Evolutionary conservation across 805 yeast species (phyloP).

Genomic region (Nakazawaea ambrosiae): DNA sequence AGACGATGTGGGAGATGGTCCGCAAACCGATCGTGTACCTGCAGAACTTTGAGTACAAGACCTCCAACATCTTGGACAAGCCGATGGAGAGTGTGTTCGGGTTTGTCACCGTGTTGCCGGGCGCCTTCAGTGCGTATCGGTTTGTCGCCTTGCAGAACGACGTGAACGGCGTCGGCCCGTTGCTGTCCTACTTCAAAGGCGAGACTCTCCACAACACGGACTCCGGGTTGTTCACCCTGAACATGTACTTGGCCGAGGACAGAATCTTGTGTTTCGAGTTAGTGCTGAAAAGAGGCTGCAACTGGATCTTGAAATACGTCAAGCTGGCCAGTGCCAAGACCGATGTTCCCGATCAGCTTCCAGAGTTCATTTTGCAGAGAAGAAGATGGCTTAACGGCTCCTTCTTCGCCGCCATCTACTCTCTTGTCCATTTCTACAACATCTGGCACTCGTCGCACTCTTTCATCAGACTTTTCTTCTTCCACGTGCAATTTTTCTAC

Average conservation of each 20-base stretch:
- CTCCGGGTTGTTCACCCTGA: slow-evolving; percentile 83
- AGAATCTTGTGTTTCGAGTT: slow-evolving; percentile 91
- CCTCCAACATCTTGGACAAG: slow-evolving; percentile 89
- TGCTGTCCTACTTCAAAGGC: slow-evolving; percentile 88
- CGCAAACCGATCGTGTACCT: slow-evolving; percentile 81
- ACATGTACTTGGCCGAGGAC: slow-evolving; percentile 97
- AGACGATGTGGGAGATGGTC: slow-evolving; percentile 6
- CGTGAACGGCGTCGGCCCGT: slow-evolving; percentile 59
- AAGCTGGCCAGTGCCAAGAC: slow-evolving; percentile 88
- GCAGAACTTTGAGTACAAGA: slow-evolving; percentile 94
- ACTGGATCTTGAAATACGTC: slow-evolving; percentile 81
- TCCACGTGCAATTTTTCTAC: slow-evolving; percentile 75
- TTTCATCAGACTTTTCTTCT: slow-evolving; percentile 53
- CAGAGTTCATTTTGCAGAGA: slow-evolving; percentile 86
- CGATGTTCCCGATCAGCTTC: slow-evolving; percentile 85
- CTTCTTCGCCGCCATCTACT: slow-evolving; percentile 87
- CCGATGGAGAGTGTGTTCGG: slow-evolving; percentile 96
- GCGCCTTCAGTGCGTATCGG: slow-evolving; percentile 94
- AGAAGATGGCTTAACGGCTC: slow-evolving; percentile 98
- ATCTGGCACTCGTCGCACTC: slow-evolving; percentile 80
- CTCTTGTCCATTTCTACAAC: slow-evolving; percentile 68
- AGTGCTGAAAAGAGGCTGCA: slow-evolving; percentile 70
- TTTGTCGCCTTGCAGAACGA: slow-evolving; percentile 67
- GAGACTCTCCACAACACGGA: slow-evolving; percentile 68
- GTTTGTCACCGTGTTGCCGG: slow-evolving; percentile 89